Evolutionary conservation across 2,329 filamentous ascomycete genomes (phyloP).

Genomic region (Venturia effusa): DNA sequence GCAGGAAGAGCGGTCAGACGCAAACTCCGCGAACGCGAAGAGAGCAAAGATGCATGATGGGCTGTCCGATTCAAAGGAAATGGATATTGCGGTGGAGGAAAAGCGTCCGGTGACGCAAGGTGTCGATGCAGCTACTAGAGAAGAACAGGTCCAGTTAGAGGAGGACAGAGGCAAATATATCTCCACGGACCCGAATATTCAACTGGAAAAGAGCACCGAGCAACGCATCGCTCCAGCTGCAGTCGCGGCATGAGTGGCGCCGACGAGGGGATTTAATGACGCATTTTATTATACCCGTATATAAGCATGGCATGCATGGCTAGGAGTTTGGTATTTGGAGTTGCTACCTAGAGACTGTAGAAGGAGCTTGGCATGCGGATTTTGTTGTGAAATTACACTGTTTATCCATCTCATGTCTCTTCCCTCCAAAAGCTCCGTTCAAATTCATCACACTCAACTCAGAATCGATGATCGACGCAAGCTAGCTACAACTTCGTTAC

Average conservation of each 20-base stretch:
- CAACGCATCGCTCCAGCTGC: not conserved
- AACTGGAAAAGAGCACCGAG: not conserved
- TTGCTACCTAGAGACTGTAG: no score
- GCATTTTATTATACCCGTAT: not conserved
- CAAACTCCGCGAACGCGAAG: not conserved
- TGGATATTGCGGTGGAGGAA: not conserved
- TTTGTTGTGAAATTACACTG: no score
- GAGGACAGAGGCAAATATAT: slow-evolving; percentile 4
- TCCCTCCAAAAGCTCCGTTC: no score
- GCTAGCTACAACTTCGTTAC: no score
- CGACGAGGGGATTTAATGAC: no score
- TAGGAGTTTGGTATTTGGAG: not conserved
- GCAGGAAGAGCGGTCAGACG: not conserved
- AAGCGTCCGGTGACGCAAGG: not conserved
- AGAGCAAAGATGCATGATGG: not conserved
- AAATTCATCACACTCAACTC: no score
- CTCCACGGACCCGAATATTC: not conserved
- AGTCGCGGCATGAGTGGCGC: not conserved
- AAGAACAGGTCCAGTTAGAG: not conserved
- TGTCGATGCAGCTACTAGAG: not conserved
- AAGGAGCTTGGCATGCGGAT: no score
- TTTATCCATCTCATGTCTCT: no score
- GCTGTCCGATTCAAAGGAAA: not conserved
- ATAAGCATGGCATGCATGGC: not conserved
- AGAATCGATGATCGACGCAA: no score